A percentile compares a stretch with the other conserved stretches of the same genome.
Evolutionary conservation across 2,329 filamentous ascomycete species (phyloP).

Genomic region (Aureobasidium sp.): DNA sequence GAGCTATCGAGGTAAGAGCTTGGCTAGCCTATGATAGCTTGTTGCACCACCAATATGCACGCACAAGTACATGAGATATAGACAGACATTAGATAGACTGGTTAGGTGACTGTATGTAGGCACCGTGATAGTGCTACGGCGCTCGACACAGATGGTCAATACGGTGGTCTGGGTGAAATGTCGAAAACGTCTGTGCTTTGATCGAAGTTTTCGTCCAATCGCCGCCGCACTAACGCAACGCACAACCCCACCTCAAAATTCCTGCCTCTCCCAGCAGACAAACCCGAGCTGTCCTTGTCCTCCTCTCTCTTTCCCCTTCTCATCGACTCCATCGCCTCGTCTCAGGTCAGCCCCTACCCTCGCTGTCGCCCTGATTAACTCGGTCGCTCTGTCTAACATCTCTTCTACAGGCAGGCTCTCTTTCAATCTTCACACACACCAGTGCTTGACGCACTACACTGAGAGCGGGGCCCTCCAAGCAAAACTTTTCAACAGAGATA

Average conservation of each 20-base stretch:
- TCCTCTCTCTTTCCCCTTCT: constrained; percentile 8
- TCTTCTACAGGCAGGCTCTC: constrained; percentile 23
- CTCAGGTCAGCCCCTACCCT: constrained; percentile 13
- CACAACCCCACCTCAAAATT: no score
- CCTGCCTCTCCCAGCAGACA: no score
- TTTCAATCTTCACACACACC: constrained; percentile 12
- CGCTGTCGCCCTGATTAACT: background rate
- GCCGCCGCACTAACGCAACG: no score
- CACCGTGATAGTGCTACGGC: background rate
- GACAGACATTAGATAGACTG: no score
- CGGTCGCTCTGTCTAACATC: constrained; percentile 5
- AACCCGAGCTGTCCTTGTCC: no score
- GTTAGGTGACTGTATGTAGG: background rate
- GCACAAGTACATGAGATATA: background rate
- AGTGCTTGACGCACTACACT: constrained; percentile 20
- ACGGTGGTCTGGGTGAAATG: no score
- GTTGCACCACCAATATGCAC: background rate
- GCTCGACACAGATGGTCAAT: background rate
- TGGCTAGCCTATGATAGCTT: background rate
- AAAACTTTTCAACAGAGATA: constrained; percentile 22
- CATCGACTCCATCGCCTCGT: constrained; percentile 14
- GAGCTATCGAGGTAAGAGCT: constrained; percentile 3
- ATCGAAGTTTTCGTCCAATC: no score
- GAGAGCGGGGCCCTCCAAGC: constrained; percentile 23
- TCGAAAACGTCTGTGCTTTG: no score